phyloP scores from a whole-genome alignment of 345 rosid genomes.

The Sonneratia alba region DNA sequence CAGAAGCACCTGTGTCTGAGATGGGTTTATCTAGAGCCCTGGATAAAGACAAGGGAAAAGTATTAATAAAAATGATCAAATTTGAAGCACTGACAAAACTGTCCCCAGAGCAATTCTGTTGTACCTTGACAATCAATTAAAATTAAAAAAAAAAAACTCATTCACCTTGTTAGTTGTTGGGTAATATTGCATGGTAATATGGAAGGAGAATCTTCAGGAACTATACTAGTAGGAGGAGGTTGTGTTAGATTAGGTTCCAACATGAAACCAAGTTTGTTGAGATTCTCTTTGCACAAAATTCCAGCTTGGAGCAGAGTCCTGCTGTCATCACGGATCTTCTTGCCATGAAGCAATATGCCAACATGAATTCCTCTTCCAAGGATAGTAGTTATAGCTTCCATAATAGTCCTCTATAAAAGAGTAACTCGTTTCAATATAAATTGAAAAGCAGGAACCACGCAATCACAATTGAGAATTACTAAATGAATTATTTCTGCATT shows the following conservation, averaged over 20 bases:
- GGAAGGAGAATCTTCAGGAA: slow-evolving; percentile 33
- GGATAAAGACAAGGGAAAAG: slow-evolving; percentile 9
- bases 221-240: slow-evolving; percentile 23
- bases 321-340: slow-evolving; percentile 81
- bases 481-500: no score
- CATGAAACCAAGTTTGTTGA: slow-evolving; percentile 61
- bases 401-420: slow-evolving; percentile 52
- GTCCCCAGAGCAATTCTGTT: slow-evolving; percentile 8
- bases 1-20: slow-evolving; percentile 30
- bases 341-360: slow-evolving; percentile 78
- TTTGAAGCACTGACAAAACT: no score
- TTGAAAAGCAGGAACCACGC: not conserved
- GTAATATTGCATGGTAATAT: slow-evolving; percentile 25
- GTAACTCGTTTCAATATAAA: not conserved
- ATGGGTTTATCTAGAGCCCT: slow-evolving; percentile 36
- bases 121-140: slow-evolving; percentile 28
- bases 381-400: slow-evolving; percentile 70
- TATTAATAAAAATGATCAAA: not conserved
- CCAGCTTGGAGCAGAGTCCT: slow-evolving; percentile 72
- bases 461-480: no score
- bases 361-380: slow-evolving; percentile 68
- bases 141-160: no score
- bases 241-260: slow-evolving; percentile 53
- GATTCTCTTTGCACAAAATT: slow-evolving; percentile 49
- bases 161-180: slow-evolving; percentile 7